These are phyloP conservation scores for Coemansia sp. DNA, from an alignment of 371 early-diverging fungal species.

Conservation along the genomic window DNA sequence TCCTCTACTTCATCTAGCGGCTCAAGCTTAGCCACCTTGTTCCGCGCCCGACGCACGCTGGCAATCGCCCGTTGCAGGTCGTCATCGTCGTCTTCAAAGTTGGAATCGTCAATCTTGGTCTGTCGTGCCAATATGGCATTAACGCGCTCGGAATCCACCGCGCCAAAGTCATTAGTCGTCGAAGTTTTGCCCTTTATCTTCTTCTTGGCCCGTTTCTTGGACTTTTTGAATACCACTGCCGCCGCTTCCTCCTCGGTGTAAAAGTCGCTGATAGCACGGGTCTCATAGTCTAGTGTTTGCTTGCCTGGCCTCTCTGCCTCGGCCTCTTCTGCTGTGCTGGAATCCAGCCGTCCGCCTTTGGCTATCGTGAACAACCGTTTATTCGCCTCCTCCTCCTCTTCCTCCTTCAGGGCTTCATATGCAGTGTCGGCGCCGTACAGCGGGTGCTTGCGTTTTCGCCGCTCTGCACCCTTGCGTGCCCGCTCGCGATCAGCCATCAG, in stretches of 20 bases:
- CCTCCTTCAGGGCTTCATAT: constrained; percentile 18
- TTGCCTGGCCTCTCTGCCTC: neutral
- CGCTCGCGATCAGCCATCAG: constrained; percentile 23
- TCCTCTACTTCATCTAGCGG: constrained; percentile 6
- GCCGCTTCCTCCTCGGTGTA: constrained; percentile 86
- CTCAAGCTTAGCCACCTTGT: constrained; percentile 6
- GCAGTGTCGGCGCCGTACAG: constrained; percentile 7
- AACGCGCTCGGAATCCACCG: constrained; percentile 56
- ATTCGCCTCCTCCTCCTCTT: neutral
- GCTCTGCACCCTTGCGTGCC: constrained; percentile 25
- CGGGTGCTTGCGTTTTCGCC: constrained; percentile 12
- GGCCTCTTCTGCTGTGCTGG: neutral
- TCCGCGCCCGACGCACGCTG: constrained; percentile 63
- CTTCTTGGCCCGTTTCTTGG: constrained; percentile 55
- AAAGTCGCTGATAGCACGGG: constrained; percentile 64
- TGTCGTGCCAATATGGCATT: constrained; percentile 47
- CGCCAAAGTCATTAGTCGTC: constrained; percentile 34
- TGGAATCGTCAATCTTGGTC: constrained; percentile 36
- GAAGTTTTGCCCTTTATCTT: constrained; percentile 24
- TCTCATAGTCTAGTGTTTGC: constrained; percentile 1
- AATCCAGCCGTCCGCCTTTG: no score
- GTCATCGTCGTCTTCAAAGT: constrained; percentile 91
- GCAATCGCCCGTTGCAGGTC: constrained; percentile 85
- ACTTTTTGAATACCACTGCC: constrained; percentile 56
- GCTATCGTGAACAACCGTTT: neutral